phyloP scores from a whole-genome alignment of 257 asterid genomes.

The Haberlea rhodopensis region DNA sequence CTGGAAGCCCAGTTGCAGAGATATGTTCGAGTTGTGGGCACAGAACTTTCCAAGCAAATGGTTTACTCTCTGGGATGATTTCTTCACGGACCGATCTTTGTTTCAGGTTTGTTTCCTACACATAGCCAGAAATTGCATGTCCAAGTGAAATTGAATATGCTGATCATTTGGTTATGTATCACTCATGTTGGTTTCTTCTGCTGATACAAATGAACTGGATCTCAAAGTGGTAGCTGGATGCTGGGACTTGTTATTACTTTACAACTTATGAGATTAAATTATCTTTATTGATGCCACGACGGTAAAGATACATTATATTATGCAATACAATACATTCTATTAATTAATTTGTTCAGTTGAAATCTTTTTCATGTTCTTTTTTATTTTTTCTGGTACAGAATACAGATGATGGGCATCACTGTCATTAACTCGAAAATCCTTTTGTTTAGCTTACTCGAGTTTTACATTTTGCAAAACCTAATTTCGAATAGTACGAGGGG shows the following conservation, averaged over 20 bases:
- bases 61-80: constrained; percentile 61
- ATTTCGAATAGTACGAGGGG: too few relatives aligned
- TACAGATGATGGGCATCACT: too few relatives aligned
- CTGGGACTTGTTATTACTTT: too few relatives aligned
- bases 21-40: constrained; percentile 65
- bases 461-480: too few relatives aligned
- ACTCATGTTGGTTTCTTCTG: not conserved
- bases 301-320: not conserved
- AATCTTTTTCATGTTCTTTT: too few relatives aligned
- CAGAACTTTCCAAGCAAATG: constrained; percentile 74
- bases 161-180: not conserved
- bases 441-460: not conserved
- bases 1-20: constrained; percentile 56
- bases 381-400: too few relatives aligned
- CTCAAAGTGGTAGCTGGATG: too few relatives aligned
- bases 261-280: too few relatives aligned
- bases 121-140: not conserved
- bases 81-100: constrained; percentile 7
- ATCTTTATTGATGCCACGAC: not conserved
- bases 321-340: not conserved
- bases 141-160: constrained; percentile 1
- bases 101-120: constrained; percentile 19
- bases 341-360: not conserved
- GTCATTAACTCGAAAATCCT: too few relatives aligned
- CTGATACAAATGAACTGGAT: not conserved